Evolutionary conservation across 2,329 filamentous ascomycete species (phyloP), one percentile per base, ranked within the genome.

Genomic region (Calonectria naviculata): DNA sequence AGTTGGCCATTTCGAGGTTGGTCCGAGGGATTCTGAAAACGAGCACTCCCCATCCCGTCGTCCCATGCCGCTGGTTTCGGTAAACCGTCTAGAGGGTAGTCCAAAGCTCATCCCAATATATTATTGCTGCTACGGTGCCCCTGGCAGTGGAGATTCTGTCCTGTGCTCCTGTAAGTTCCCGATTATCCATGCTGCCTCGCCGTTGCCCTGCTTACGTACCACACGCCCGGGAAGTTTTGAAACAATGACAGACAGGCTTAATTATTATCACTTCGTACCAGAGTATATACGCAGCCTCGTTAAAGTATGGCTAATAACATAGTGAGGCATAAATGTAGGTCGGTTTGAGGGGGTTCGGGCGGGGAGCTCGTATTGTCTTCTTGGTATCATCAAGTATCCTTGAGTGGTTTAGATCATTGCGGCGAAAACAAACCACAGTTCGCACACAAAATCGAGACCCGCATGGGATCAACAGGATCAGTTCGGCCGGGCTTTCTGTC

Each of bases 101-200:
- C 21, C 10, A 24, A 9, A n/a, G 58, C 42, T 47, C 46, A 68
- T 68, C 58, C 44, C 47, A 68, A 68, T 68, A 56, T 44, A 63
- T 56, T 26, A 5, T 9, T 26, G 47, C 42, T 63, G 58, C 21
- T 68, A 63, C 58, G 21, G 58, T 68, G 29, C 29, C 66, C 46
- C 56, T 34, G n/a, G 21, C 15, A 38, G 66, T 68, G 66, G 66
- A 26, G 66, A 63, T 68, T 36, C 38, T 61, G 42, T 70, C 28
- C 67, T 68, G 28, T 58, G 36, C 49, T 67, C 58, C 19, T 49
- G 61, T 52, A 49, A 28, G 60, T 61, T 28, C 56, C 70, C 46
- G 46, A 46, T n/a, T 36, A 38, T 34, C 58, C 46, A 38, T 56
- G 31, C 38, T 9, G 42, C 17, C 21, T 31, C 46, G 52, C 42